A percentile compares a stretch with the other conserved stretches of the same genome.
Evolutionary conservation across 768 basidiomycete genomes (phyloP).

Genomic region (Boletus barrowsii): DNA sequence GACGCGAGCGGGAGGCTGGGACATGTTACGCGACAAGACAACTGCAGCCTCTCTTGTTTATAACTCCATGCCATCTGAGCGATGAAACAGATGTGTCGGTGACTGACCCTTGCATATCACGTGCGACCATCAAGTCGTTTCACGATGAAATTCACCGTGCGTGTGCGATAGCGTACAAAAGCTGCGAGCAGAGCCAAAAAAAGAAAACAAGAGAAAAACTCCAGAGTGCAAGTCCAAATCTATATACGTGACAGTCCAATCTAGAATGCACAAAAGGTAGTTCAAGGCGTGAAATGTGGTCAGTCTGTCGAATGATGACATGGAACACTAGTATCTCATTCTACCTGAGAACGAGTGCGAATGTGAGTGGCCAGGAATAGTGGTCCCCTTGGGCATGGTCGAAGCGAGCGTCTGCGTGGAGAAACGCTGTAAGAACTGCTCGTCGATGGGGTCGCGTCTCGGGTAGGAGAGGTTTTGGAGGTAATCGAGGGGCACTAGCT

Average conservation of each 20-base stretch:
- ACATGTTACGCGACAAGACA: background rate
- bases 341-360: conserved; percentile 25
- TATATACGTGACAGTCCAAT: conserved; percentile 27
- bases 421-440: conserved; percentile 60
- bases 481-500: conserved; percentile 62
- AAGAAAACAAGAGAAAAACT: conserved; percentile 11
- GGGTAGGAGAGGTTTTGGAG: conserved; percentile 54
- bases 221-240: conserved; percentile 28
- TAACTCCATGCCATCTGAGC: background rate
- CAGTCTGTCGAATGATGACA: background rate
- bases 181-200: conserved; percentile 6
- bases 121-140: too few species aligned
- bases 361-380: conserved; percentile 13
- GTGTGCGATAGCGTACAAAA: conserved; percentile 23
- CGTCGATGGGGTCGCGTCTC: conserved; percentile 61
- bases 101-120: too few species aligned
- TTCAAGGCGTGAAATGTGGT: conserved; percentile 7
- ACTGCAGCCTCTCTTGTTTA: background rate
- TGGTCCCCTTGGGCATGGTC: conserved; percentile 15
- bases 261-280: conserved; percentile 17
- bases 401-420: conserved; percentile 30
- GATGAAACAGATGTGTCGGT: too few species aligned
- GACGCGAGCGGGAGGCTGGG: background rate
- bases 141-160: background rate
- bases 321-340: conserved; percentile 17